A percentile compares a stretch with the other conserved stretches of the same genome.
Evolutionary conservation across 192 early-diverging fungal genomes (phyloP).

Genomic region (Coemansia sp.): DNA sequence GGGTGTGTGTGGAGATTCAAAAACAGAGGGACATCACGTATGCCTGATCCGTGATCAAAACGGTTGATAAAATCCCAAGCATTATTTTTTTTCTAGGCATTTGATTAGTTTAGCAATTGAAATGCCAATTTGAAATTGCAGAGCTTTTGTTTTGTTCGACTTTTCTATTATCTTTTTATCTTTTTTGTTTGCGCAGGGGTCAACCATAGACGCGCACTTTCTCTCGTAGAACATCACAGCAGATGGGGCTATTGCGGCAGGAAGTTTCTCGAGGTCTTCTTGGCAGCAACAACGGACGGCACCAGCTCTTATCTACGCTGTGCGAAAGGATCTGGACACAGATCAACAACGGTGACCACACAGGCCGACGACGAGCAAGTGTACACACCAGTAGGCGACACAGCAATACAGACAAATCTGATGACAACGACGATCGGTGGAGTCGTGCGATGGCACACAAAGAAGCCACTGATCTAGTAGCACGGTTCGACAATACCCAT

Average conservation of each 20-base stretch:
- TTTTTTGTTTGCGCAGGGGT: not conserved
- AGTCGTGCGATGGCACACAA: slow-evolving; percentile 22
- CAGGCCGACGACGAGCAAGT: not conserved
- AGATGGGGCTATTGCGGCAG: not conserved
- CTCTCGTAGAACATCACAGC: not conserved
- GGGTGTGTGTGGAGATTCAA: no score
- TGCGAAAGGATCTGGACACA: not conserved
- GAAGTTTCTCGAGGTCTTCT: not conserved
- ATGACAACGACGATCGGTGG: slow-evolving; percentile 9
- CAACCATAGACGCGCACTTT: not conserved
- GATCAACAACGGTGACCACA: not conserved
- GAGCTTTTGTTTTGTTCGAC: not conserved
- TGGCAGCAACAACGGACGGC: not conserved
- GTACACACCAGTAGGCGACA: not conserved
- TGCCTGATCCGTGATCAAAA: no score
- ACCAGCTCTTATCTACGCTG: not conserved
- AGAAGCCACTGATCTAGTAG: slow-evolving; percentile 12
- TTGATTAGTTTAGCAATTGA: not conserved
- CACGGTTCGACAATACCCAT: slow-evolving; percentile 8
- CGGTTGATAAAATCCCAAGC: not conserved
- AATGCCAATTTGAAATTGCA: no score
- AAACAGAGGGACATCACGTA: no score
- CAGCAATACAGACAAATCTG: not conserved
- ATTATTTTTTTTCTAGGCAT: not conserved
- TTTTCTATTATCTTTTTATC: not conserved